Percentiles rank a stretch among this genome's conserved stretches.
phyloP scores from a whole-genome alignment of 305 asterid species.

The Solanum chacoense region DNA sequence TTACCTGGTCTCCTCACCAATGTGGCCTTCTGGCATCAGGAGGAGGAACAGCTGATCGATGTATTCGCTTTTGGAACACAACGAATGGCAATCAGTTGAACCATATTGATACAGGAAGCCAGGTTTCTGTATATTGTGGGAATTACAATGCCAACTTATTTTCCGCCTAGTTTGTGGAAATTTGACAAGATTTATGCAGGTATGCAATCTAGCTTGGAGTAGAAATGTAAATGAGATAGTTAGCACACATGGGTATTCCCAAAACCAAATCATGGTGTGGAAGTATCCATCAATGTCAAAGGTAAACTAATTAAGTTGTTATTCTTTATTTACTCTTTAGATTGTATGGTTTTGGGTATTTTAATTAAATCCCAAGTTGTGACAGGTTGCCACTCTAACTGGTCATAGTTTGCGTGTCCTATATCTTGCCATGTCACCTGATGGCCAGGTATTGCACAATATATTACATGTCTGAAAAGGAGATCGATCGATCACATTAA shows the following conservation, averaged over 20 bases:
- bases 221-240: constrained; percentile 91
- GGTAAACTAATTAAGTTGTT: constrained; percentile 21
- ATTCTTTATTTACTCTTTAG: background rate
- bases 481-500: background rate
- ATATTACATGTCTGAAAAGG: background rate
- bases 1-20: constrained; percentile 97
- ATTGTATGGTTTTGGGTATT: background rate
- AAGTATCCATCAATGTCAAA: constrained; percentile 89
- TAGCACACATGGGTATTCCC: constrained; percentile 97
- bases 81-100: constrained; percentile 73
- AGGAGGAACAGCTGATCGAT: constrained; percentile 98
- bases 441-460: constrained; percentile 66
- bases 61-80: constrained; percentile 99
- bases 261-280: constrained; percentile 98
- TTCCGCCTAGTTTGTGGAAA: background rate
- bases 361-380: background rate
- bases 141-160: background rate
- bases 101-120: constrained; percentile 90
- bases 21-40: constrained; percentile 85
- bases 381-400: constrained; percentile 85
- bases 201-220: constrained; percentile 95
- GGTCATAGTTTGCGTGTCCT: constrained; percentile 89
- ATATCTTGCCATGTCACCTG: constrained; percentile 94
- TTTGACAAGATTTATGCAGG: constrained; percentile 22
- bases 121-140: constrained; percentile 27